These are phyloP conservation scores for Corrigiola litoralis DNA, from an alignment of 179 eudicot species.

Conservation along the genomic window DNA sequence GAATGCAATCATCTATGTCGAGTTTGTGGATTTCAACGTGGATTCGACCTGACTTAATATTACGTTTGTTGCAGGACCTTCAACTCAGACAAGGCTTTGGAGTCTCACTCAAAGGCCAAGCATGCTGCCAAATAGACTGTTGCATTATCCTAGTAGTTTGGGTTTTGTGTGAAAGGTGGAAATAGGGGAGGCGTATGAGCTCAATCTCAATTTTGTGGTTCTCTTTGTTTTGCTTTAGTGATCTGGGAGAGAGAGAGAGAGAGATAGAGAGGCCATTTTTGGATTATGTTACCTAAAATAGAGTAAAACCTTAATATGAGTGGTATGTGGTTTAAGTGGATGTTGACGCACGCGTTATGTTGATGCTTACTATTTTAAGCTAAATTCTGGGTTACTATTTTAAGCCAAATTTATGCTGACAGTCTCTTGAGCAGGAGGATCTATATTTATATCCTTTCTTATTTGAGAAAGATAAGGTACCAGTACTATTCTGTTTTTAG, in stretches of 20 bases:
- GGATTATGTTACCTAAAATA: background rate
- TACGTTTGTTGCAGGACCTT: conserved; percentile 21
- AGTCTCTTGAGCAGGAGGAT: too few relatives aligned
- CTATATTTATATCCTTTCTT: too few relatives aligned
- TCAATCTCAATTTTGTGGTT: background rate
- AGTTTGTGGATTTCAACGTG: too few relatives aligned
- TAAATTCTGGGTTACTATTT: too few relatives aligned
- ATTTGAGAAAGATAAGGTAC: too few relatives aligned
- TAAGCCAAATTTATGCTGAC: too few relatives aligned
- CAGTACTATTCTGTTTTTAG: too few relatives aligned
- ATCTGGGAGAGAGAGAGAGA: too few relatives aligned
- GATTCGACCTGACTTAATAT: background rate
- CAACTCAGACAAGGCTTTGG: conserved; percentile 12
- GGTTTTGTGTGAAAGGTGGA: background rate
- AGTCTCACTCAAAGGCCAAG: conserved; percentile 36
- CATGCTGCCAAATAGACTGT: conserved; percentile 29
- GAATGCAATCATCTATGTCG: background rate
- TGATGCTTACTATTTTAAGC: too few relatives aligned
- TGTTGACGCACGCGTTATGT: too few relatives aligned
- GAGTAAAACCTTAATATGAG: background rate
- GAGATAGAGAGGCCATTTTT: too few relatives aligned
- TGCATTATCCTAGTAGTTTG: too few relatives aligned
- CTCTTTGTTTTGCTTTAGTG: background rate
- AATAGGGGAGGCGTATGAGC: background rate
- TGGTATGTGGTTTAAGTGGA: background rate